Evolutionary conservation across 2,329 filamentous ascomycete genomes (phyloP), one percentile per base, ranked within the genome.

Genomic region (Fusarium tuaranense): DNA sequence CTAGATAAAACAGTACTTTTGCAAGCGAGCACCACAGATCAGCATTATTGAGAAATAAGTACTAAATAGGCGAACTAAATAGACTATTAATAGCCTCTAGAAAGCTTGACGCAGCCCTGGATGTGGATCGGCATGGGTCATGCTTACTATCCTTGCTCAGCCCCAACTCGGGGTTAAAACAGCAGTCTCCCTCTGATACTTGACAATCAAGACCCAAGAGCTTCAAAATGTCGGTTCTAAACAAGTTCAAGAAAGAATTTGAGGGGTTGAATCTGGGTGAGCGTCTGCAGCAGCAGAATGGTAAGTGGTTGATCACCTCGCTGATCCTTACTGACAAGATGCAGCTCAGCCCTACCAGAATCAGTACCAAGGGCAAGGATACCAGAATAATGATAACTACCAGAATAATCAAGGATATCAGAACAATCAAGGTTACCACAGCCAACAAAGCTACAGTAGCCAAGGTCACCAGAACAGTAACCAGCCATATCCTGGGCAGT

Each of bases 161-260:
- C 39, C 10, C 39, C 39, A 38, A 7, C 7, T 38, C 14, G n/a
- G 4, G 7, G 36, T 38, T 39, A 39, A n/a, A 39, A n/a, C 18
- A 41, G 20, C 18, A 18, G 16, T 10, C 39, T 41, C 46, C 25
- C 46, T 51, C 22, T 7, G 16, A 9, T 14, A 25, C 4, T 46
- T 16, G 16, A 22, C 6, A 27, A 10, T 51, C 22, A 51, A 51
- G 13, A 27, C 4, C 18, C 46, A 7, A 27, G 3, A 27, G 46
- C 20, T 8, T 10, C 14, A 27, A 51, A 27, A 74, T 75, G 72
- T 74, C 71, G 1, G 70, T 72, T 12, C 18, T 74, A 1, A 74
- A 72, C 1, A 74, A 75, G 14, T 74, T 74, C 8, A 75, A 66
- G 20, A 72, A 72, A 3, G 69, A 75, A n/a, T 70, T 75, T 16